phyloP scores from a whole-genome alignment of 2,329 filamentous ascomycete species.

The Fusarium xylarioides region DNA sequence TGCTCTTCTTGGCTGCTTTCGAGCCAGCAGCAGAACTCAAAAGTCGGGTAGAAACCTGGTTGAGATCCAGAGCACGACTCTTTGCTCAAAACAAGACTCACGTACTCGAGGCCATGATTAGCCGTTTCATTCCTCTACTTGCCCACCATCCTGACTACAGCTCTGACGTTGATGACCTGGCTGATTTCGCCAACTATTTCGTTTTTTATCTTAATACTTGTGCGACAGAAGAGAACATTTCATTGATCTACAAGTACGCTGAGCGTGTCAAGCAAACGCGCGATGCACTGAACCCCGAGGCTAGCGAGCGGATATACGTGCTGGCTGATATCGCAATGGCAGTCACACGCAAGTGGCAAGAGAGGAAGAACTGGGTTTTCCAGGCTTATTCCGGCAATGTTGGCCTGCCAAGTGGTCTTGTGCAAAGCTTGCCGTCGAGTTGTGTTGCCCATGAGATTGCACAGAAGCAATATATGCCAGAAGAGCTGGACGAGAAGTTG shows the following conservation, averaged over 20 bases:
- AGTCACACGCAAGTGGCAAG: conserved; percentile 85
- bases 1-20: conserved; percentile 90
- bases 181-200: conserved; percentile 88
- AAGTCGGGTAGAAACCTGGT: conserved; percentile 84
- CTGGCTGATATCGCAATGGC: conserved; percentile 87
- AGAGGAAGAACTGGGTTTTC: conserved; percentile 85
- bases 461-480: conserved; percentile 83
- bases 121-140: conserved; percentile 84
- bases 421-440: conserved; percentile 77
- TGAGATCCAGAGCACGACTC: conserved; percentile 78
- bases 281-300: conserved; percentile 75
- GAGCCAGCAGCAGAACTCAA: conserved; percentile 82
- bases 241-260: conserved; percentile 88
- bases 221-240: conserved; percentile 86
- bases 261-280: conserved; percentile 91
- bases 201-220: conserved; percentile 87
- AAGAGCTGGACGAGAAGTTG: conserved; percentile 77
- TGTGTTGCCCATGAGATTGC: conserved; percentile 85
- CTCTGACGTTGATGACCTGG: conserved; percentile 70
- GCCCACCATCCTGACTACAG: conserved; percentile 95
- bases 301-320: conserved; percentile 81
- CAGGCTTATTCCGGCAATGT: conserved; percentile 85
- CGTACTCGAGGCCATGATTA: conserved; percentile 82
- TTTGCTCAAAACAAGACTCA: conserved; percentile 67
- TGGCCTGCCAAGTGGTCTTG: conserved; percentile 81